These are phyloP conservation scores for Salvia sclarea DNA, from an alignment of 305 asterid genomes.

Conservation along the genomic window DNA sequence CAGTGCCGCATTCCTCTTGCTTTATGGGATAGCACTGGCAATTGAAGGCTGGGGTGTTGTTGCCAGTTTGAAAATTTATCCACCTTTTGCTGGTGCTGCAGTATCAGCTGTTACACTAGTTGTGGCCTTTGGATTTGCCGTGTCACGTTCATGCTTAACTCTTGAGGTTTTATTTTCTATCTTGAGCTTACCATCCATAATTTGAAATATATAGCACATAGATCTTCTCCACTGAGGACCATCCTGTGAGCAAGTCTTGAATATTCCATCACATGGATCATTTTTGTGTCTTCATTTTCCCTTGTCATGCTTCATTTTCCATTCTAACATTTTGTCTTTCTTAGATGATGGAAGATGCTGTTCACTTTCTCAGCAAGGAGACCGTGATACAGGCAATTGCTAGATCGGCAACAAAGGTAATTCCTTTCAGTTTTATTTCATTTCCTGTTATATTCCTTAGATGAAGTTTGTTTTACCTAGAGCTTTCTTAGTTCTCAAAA, in stretches of 20 bases:
- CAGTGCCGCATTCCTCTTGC: conserved; percentile 99
- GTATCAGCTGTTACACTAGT: conserved; percentile 98
- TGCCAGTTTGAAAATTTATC: conserved; percentile 96
- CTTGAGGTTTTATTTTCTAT: conserved; percentile 72
- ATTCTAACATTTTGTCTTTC: conserved; percentile 30
- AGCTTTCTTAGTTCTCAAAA: conserved; percentile 9
- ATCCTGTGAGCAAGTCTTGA: conserved; percentile 29
- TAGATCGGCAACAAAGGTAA: conserved; percentile 98
- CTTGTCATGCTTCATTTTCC: conserved; percentile 19
- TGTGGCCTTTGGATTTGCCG: conserved; percentile 98
- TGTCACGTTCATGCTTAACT: conserved; percentile 96
- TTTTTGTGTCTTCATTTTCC: conserved; percentile 16
- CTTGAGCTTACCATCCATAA: conserved; percentile 24
- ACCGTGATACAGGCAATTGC: conserved; percentile 91
- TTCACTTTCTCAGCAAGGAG: conserved; percentile 97
- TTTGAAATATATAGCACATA: conserved; percentile 1
- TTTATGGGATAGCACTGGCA: conserved; percentile 94
- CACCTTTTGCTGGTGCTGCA: conserved; percentile 99
- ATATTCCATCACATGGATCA: neutral
- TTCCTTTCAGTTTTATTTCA: conserved; percentile 15
- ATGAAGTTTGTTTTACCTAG: conserved; percentile 6
- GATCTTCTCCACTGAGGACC: conserved; percentile 11
- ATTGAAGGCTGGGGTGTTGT: conserved; percentile 99
- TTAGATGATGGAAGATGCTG: conserved; percentile 99
- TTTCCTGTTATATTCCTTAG: conserved; percentile 6